These are phyloP conservation scores for Trametes cubensis DNA, from an alignment of 768 basidiomycete genomes.

Conservation along the genomic window DNA sequence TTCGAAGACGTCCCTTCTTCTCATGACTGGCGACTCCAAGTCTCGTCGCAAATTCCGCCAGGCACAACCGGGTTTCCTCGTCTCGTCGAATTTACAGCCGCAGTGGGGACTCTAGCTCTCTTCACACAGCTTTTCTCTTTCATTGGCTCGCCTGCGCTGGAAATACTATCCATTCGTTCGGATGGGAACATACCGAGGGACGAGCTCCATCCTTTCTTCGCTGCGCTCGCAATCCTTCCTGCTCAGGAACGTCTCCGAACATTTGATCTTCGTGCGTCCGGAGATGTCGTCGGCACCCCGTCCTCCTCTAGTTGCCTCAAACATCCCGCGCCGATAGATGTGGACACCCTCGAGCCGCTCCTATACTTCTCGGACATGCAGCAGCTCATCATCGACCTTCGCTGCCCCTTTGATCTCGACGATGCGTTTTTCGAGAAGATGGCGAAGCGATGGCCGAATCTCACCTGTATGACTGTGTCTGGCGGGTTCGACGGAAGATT, in stretches of 20 bases:
- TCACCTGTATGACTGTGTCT: not conserved
- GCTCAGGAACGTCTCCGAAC: not conserved
- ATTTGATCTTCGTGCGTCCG: not conserved
- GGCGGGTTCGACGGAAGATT: no score
- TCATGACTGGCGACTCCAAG: no score
- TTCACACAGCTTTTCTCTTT: not conserved
- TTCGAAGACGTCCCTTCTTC: no score
- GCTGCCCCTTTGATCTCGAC: not conserved
- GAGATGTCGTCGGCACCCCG: not conserved
- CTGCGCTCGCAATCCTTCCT: not conserved
- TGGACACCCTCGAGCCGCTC: not conserved
- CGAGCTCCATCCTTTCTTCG: not conserved
- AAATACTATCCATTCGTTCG: not conserved
- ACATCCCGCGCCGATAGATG: not conserved
- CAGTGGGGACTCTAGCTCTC: no score
- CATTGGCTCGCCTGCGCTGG: not conserved
- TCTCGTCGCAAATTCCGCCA: no score
- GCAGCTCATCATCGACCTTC: not conserved
- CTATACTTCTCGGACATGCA: not conserved
- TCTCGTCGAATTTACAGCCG: no score
- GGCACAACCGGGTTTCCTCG: no score
- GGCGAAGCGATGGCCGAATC: not conserved
- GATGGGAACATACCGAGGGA: not conserved
- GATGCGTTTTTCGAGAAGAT: not conserved
- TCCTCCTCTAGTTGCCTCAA: no score